Conservation (phyloP, 176 grass and related monocot genomes). For the Alloteropsis semialata region DNA sequence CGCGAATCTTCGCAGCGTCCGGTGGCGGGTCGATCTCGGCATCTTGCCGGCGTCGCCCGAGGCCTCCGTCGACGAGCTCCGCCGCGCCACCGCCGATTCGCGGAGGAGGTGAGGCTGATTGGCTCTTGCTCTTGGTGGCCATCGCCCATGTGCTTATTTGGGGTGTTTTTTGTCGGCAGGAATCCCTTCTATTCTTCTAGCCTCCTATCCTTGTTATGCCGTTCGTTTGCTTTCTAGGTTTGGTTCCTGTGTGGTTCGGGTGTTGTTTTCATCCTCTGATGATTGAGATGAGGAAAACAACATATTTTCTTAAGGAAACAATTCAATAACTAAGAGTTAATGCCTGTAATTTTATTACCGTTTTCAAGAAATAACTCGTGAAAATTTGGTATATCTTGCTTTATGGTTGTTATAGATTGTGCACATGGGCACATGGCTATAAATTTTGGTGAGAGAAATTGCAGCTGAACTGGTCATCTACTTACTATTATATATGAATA, state of each 20-base stretch:
- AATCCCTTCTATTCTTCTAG: not conserved
- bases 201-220: not conserved
- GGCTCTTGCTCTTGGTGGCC: not conserved
- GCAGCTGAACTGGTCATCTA: not conserved
- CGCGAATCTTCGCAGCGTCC: slow-evolving; percentile 63
- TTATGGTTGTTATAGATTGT: slow-evolving; percentile 4
- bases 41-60: slow-evolving; percentile 66
- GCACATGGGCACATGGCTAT: slow-evolving; percentile 17
- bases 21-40: slow-evolving; percentile 92
- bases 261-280: slow-evolving; percentile 19
- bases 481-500: not conserved
- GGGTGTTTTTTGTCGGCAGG: slow-evolving; percentile 12
- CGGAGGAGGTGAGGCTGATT: slow-evolving; percentile 59
- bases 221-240: not conserved
- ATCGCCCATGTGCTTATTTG: not conserved
- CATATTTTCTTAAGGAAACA: not conserved
- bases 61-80: slow-evolving; percentile 69
- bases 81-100: slow-evolving; percentile 81
- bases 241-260: not conserved
- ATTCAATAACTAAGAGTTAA: slow-evolving; percentile 9
- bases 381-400: not conserved
- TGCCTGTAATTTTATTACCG: not conserved
- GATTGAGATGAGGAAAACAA: not conserved
- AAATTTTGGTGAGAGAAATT: slow-evolving; percentile 3
- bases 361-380: slow-evolving; percentile 3